Conservation (phyloP, 192 early-diverging fungal species). For the Powellomyces hirtus region DNA sequence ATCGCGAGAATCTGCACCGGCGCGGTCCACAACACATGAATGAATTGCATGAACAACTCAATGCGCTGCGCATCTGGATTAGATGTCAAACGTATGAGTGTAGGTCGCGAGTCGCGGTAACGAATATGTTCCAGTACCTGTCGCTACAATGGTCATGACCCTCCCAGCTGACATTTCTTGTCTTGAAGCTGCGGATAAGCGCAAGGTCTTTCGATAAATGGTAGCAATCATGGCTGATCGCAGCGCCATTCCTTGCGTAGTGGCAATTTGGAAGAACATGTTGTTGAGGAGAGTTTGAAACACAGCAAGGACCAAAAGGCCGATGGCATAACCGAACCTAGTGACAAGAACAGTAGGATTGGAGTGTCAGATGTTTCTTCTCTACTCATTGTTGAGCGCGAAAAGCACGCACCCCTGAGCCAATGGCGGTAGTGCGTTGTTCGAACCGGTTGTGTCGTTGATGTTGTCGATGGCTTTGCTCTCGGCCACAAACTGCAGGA, state of each 20-base stretch:
- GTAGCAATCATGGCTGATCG: slow-evolving; percentile 49
- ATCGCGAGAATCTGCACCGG: slow-evolving; percentile 43
- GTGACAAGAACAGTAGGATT: too few relatives aligned
- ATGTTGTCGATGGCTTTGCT: neutral
- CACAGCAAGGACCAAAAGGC: slow-evolving; percentile 23
- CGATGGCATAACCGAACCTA: slow-evolving; percentile 33
- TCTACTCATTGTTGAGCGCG: too few relatives aligned
- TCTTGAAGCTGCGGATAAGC: slow-evolving; percentile 49
- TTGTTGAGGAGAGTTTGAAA: slow-evolving; percentile 31
- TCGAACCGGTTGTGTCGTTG: neutral
- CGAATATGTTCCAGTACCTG: too few relatives aligned
- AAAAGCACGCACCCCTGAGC: slow-evolving; percentile 22
- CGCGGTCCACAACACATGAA: slow-evolving; percentile 42
- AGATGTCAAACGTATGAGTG: too few relatives aligned
- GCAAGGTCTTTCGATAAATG: slow-evolving; percentile 61
- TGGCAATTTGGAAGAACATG: slow-evolving; percentile 43
- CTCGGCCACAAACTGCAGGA: slow-evolving; percentile 34
- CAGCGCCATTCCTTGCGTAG: slow-evolving; percentile 41
- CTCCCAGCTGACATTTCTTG: slow-evolving; percentile 60
- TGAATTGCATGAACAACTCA: slow-evolving; percentile 49
- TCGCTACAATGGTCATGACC: slow-evolving; percentile 64
- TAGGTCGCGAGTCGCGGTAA: too few relatives aligned
- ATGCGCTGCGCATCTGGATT: slow-evolving; percentile 59
- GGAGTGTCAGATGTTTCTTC: too few relatives aligned
- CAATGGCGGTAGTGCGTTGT: slow-evolving; percentile 17